Conservation (phyloP, 148 eudicot genomes). For the Talinum fruticosum region DNA sequence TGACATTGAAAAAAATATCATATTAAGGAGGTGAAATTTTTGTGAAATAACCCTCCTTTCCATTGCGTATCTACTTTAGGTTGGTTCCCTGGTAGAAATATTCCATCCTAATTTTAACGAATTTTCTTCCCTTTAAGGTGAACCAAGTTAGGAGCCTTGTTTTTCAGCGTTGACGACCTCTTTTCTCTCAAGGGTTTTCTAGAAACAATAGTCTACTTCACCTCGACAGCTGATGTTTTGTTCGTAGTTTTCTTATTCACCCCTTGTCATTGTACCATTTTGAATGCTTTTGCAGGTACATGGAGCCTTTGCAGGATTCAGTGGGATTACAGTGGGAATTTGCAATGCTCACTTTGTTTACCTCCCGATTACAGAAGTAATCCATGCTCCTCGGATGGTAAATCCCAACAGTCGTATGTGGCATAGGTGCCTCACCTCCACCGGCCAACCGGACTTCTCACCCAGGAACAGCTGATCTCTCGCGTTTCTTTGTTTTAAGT, state of each 20-base stretch:
- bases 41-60: not conserved
- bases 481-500: not conserved
- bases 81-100: not conserved
- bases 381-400: constrained; percentile 37
- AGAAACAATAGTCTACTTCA: not conserved
- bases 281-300: constrained; percentile 38
- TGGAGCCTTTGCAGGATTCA: constrained; percentile 55
- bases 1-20: not conserved
- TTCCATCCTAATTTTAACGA: no score
- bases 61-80: not conserved
- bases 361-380: constrained; percentile 50
- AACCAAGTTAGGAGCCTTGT: not conserved
- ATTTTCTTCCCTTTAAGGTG: not conserved
- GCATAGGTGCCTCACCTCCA: constrained; percentile 55
- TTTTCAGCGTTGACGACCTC: no score
- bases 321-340: constrained; percentile 52
- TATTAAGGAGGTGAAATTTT: not conserved
- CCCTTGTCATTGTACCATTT: not conserved
- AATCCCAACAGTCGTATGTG: constrained; percentile 52
- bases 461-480: constrained; percentile 23
- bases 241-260: no score
- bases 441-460: constrained; percentile 53
- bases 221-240: no score
- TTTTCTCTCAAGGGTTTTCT: no score
- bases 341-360: constrained; percentile 49